phyloP scores from a whole-genome alignment of 2,329 filamentous ascomycete genomes.

The Venturia oleaginea region DNA sequence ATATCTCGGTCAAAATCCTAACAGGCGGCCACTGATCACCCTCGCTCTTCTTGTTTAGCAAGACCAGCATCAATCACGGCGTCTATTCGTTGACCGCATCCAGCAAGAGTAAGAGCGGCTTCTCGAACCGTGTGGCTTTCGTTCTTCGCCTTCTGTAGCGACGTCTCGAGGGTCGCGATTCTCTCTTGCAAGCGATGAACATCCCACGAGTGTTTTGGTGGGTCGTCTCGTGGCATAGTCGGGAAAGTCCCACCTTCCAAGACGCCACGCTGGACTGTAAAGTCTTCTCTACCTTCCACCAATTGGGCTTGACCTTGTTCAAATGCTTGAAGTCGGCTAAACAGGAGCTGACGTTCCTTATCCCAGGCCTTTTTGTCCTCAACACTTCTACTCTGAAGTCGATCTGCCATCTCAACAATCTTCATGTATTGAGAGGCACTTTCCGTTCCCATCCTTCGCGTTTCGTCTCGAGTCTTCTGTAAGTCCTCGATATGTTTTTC shows the following conservation, averaged over 20 bases:
- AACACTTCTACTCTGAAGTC: conserved; percentile 34
- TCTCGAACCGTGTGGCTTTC: conserved; percentile 10
- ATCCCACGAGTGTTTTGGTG: background rate
- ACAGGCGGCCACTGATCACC: background rate
- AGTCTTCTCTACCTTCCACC: background rate
- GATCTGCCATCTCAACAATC: conserved; percentile 42
- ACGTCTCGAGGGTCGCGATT: background rate
- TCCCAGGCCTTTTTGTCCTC: conserved; percentile 36
- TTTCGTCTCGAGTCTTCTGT: conserved; percentile 38
- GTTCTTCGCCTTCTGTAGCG: background rate
- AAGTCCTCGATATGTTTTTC: conserved; percentile 42
- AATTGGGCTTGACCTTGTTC: background rate
- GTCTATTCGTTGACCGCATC: conserved; percentile 7
- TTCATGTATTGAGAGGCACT: conserved; percentile 42
- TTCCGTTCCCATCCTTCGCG: conserved; percentile 31
- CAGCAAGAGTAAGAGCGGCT: conserved; percentile 5
- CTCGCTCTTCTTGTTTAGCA: background rate
- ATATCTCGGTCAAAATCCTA: no score
- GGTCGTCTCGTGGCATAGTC: background rate
- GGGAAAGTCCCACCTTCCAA: no score
- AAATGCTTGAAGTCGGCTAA: conserved; percentile 2
- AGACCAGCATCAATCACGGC: conserved; percentile 18
- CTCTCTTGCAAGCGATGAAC: conserved; percentile 1
- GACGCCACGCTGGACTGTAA: background rate
- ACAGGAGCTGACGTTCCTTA: conserved; percentile 29